Base-by-base conservation (phyloP, 805 yeast species). In the Candida loeiensis region DNA sequence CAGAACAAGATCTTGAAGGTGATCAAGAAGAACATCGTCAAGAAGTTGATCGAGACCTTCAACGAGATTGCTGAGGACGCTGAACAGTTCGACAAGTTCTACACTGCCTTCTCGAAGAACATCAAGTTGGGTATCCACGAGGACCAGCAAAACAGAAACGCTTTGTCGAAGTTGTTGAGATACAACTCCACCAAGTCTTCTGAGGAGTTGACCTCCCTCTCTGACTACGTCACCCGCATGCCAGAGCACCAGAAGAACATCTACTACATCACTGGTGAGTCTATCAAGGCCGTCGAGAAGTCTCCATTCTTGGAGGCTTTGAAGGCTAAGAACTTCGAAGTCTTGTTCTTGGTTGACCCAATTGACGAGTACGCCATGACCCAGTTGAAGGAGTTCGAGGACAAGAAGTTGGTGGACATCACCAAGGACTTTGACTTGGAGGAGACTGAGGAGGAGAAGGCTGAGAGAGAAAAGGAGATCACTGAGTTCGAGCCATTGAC, bases 1-100 rank as follows among this genome's bases (percentile, higher is more conserved):
- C 99, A 93, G 77, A 93, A 93, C 88, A 93, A 93, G 87, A 93
- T 93, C 72, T 81, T 93, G 75, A 93, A 93, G 85, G 99, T 93
- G 51, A 93, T 93, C 69, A 89, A 95, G 80, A 93, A 93, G 91
- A 93, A 93, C 82, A 85, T 93, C 63, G 95, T 93, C 71, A 93
- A 93, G 90, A 91, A 93, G 76, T 76, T 91, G 65, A 87, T 93
- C 63, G 99, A 93, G 78, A 86, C 96, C 63, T 93, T 93, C 85
- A 90, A 87, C 70, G 99, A 93, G 79, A 93, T 93, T 63, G 95
- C 99, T 62, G 99, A 93, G 79, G 99, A 93, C 71, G 77, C 85
- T 61, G 99, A 93, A 74, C 96, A 88, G 79, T 93, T 93, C 63
- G 96, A 90, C 66, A 93, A 89, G 74, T 93, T 93, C 85, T 93